Conservation (phyloP, 139 green algal genomes). For the Raphidocelis subcapitata region DNA sequence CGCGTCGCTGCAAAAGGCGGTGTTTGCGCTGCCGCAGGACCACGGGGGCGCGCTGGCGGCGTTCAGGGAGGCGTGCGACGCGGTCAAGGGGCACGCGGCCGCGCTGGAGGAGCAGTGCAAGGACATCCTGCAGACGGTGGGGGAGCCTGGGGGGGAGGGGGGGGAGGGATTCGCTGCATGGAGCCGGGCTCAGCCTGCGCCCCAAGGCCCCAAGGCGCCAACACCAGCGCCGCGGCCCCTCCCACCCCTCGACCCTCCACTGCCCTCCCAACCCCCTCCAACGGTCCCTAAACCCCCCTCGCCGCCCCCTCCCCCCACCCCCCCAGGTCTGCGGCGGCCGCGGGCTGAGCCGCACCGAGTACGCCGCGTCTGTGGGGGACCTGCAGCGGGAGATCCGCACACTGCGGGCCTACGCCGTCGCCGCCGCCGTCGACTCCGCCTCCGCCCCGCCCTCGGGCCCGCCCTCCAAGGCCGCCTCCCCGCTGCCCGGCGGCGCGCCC, state of each 20-base stretch:
- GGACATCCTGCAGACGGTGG: neutral
- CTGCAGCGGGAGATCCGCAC: neutral
- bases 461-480: neutral
- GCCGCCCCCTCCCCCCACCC: too few relatives aligned
- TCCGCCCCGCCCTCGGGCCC: neutral
- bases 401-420: neutral
- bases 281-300: too few relatives aligned
- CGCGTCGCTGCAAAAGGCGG: neutral
- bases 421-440: neutral
- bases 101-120: neutral
- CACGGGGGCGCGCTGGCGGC: neutral
- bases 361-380: neutral
- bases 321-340: neutral
- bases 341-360: neutral
- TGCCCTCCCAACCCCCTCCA: too few relatives aligned
- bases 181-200: too few relatives aligned
- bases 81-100: too few relatives aligned
- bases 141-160: neutral
- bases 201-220: too few relatives aligned
- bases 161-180: too few relatives aligned
- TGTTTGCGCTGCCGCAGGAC: neutral
- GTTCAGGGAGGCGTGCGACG: too few relatives aligned
- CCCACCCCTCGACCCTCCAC: too few relatives aligned
- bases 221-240: too few relatives aligned
- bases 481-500: neutral